A percentile compares a stretch with the other conserved stretches of the same genome.
phyloP scores from a whole-genome alignment of 148 eudicot species.

The Rhododendron ovatum region DNA sequence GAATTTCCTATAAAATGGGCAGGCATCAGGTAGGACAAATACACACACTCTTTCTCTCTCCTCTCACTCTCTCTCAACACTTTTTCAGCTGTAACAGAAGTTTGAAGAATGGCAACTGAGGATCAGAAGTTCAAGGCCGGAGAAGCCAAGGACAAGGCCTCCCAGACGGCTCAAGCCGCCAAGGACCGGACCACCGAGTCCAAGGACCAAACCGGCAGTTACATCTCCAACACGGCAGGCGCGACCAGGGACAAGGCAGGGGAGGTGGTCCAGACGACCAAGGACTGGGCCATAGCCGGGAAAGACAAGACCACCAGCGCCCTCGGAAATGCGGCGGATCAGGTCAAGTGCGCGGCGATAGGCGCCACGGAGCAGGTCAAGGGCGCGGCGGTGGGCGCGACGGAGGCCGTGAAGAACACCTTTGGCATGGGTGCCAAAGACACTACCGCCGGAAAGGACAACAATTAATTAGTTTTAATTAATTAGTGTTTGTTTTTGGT shows the following conservation, averaged over 20 bases:
- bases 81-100: background rate
- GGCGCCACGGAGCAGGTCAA: slow-evolving; percentile 33
- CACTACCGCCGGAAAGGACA: background rate
- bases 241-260: background rate
- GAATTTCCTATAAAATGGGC: background rate
- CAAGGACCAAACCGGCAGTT: background rate
- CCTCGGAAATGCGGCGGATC: slow-evolving; percentile 45
- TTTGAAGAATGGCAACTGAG: slow-evolving; percentile 38
- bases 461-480: too few relatives aligned
- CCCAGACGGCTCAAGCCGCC: background rate
- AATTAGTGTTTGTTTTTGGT: background rate
- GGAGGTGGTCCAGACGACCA: too few relatives aligned
- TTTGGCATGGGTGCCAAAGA: slow-evolving; percentile 31
- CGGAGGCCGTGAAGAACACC: slow-evolving; percentile 55
- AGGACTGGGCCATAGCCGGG: too few relatives aligned
- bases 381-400: background rate
- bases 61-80: background rate
- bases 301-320: slow-evolving; percentile 54
- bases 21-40: too few relatives aligned
- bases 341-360: slow-evolving; percentile 8
- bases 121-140: slow-evolving; percentile 59
- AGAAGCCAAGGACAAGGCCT: slow-evolving; percentile 43
- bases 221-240: background rate
- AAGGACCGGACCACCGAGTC: background rate
- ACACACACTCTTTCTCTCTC: too few relatives aligned